Evolutionary conservation across 305 asterid species (phyloP), one percentile per base, ranked within the genome.

Genomic region (Fraxinus velutina): DNA sequence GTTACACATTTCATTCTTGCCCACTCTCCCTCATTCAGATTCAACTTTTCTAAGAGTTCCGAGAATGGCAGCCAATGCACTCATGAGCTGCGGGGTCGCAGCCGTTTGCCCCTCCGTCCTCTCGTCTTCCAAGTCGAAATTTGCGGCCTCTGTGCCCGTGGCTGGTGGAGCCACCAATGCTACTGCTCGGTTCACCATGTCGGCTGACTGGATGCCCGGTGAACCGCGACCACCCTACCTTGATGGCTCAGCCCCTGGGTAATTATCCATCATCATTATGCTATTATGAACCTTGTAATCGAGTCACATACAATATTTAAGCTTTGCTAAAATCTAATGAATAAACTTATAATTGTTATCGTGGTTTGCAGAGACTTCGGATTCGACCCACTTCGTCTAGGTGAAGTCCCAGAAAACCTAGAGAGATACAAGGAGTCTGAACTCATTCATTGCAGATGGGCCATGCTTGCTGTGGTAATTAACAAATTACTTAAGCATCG

Each of bases 201-300:
- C 98, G 29, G 92, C 99, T 50, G 91, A 94, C 13, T 95, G 99
- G 99, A 92, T 93, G 97, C 98, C 98, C 24, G 99, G 99, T 10
- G 86, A 92, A 81, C 97, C 99, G 66, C 95, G 99, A 39, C 99
- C 98, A 0, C 88, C 97, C 2, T 90, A 95, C 91, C 99, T 93
- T 5, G 97, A 95, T 5, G 99, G 98, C 64, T 93, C 98, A 0
- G 96, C 99, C 1, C 99, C 98, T 0, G 99, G 97, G 98, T 93
- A 89, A 84, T 44, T 9, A 15, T 19, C 62, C 64, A 73, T 47
- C 57, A 0, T 5, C 10, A 60, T 2, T 77, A 29, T 64, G 36
- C 6, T 55, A 55, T 17, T 2, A 17, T 55, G 66, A 17, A 55
- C 27, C 66, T 55, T 6, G 66, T 17, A 55, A 19, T 55, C 27